Conservation (phyloP, 177 flowering plant genomes). For the Vitis hybrid region DNA sequence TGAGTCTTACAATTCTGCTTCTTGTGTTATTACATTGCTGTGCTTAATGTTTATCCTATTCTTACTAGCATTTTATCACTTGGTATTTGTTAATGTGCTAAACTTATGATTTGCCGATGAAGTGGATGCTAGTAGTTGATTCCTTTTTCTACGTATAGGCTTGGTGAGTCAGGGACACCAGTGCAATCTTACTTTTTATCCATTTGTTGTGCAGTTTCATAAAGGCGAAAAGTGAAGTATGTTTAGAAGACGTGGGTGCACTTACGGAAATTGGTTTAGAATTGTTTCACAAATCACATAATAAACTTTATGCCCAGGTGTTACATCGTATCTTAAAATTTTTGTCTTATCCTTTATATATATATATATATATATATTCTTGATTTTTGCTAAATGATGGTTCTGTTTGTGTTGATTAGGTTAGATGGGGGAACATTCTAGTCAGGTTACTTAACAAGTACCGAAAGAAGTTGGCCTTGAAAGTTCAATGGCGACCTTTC, state of each 20-base stretch:
- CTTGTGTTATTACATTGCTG: background rate
- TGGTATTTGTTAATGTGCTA: background rate
- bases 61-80: background rate
- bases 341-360: background rate
- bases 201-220: constrained; percentile 56
- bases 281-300: constrained; percentile 53
- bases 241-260: constrained; percentile 62
- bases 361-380: background rate
- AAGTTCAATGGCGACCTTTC: constrained; percentile 84
- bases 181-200: background rate
- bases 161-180: background rate
- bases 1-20: background rate
- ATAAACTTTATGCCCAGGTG: constrained; percentile 87
- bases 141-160: background rate
- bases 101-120: background rate
- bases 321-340: background rate
- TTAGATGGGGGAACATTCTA: constrained; percentile 90
- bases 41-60: background rate
- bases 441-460: constrained; percentile 72
- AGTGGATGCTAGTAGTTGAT: background rate
- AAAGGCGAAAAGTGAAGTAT: constrained; percentile 87
- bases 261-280: constrained; percentile 65
- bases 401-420: constrained; percentile 46
- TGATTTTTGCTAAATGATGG: constrained; percentile 6
- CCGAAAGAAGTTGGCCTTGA: constrained; percentile 68